Conservation (phyloP, 1,139 yeast species). For the Scheffersomyces cryptocercus region DNA sequence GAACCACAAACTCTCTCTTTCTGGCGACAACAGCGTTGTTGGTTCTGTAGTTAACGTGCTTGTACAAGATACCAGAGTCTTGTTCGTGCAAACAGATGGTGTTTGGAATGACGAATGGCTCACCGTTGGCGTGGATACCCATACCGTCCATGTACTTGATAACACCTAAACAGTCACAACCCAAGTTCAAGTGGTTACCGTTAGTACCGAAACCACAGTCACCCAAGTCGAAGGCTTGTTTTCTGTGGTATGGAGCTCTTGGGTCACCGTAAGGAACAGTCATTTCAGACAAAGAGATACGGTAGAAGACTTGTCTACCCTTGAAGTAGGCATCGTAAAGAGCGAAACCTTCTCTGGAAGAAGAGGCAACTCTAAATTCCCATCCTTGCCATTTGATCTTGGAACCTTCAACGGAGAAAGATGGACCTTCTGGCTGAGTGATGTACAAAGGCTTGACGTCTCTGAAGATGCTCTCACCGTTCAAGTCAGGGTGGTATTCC, state of each 20-base stretch:
- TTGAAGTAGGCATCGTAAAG: slow-evolving; percentile 76
- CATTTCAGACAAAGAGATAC: slow-evolving; percentile 83
- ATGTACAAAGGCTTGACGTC: slow-evolving; percentile 77
- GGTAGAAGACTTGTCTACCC: slow-evolving; percentile 79
- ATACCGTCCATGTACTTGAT: slow-evolving; percentile 76
- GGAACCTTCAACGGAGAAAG: slow-evolving; percentile 63
- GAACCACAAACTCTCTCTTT: slow-evolving; percentile 82
- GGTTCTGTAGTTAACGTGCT: slow-evolving; percentile 85
- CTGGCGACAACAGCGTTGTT: slow-evolving; percentile 74
- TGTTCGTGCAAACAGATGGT: slow-evolving; percentile 91
- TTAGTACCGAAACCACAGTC: slow-evolving; percentile 86
- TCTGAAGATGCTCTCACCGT: slow-evolving; percentile 52
- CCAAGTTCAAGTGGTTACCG: slow-evolving; percentile 73
- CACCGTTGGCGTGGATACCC: slow-evolving; percentile 63
- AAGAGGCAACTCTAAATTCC: slow-evolving; percentile 77
- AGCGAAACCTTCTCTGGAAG: slow-evolving; percentile 83
- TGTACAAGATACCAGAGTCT: slow-evolving; percentile 77
- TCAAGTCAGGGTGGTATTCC: slow-evolving; percentile 75
- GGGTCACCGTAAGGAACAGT: slow-evolving; percentile 93
- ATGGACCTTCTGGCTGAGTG: slow-evolving; percentile 85
- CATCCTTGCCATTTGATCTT: slow-evolving; percentile 87
- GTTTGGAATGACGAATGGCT: slow-evolving; percentile 64
- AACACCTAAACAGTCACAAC: slow-evolving; percentile 89
- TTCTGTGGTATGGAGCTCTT: slow-evolving; percentile 86
- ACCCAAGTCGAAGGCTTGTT: slow-evolving; percentile 90